A percentile compares a stretch with the other conserved stretches of the same genome.
Evolutionary conservation across 176 grass and related monocot species (phyloP).

Genomic region (Triticum aestivum): IWGSC_CS_RefSeq_v2.1 NC_057798.1:733944571-733945070

Average conservation of each 20-base stretch:
- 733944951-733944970: conserved; percentile 60
- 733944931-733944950: conserved; percentile 66
- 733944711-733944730: conserved; percentile 58
- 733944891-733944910: conserved; percentile 50
- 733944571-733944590: not conserved
- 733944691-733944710: not conserved
- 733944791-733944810: conserved; percentile 85
- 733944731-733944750: conserved; percentile 89
- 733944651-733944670: not conserved
- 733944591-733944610: not conserved
- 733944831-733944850: conserved; percentile 69
- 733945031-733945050: conserved; percentile 45
- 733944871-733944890: conserved; percentile 64
- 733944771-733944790: conserved; percentile 69
- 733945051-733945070: not conserved
- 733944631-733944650: not conserved
- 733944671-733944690: not conserved
- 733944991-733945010: conserved; percentile 59
- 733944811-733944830: conserved; percentile 79
- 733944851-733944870: conserved; percentile 71
- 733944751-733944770: conserved; percentile 60
- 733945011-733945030: conserved; percentile 1
- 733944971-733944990: conserved; percentile 52
- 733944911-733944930: conserved; percentile 63
- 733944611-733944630: conserved; percentile 13